A percentile compares a stretch with the other conserved stretches of the same genome.
phyloP scores from a whole-genome alignment of 2,329 filamentous ascomycete species.

The Penicillium sp. region DNA sequence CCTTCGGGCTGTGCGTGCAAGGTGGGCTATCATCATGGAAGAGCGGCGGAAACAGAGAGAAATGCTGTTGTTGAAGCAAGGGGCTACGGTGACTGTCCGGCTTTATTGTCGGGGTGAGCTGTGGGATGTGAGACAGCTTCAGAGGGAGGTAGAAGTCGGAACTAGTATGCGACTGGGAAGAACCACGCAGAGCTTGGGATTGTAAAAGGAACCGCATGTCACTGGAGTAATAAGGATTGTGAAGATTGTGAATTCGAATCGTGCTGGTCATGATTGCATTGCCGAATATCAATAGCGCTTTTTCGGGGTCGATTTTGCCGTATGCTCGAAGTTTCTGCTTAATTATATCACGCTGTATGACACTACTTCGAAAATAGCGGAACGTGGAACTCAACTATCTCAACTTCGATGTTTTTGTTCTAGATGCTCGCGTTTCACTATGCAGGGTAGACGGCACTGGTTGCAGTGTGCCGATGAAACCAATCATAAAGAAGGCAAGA shows the following conservation, averaged over 20 bases:
- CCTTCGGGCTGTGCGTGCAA: conserved; percentile 8
- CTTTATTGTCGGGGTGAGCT: conserved; percentile 22
- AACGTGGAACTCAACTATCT: not conserved
- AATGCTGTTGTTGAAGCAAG: conserved; percentile 5
- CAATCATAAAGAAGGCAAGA: no score
- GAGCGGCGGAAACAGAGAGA: conserved; percentile 23
- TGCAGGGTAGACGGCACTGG: not conserved
- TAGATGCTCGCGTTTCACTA: not conserved
- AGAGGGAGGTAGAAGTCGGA: conserved; percentile 8
- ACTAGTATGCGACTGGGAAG: conserved; percentile 5
- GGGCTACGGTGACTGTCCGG: conserved; percentile 13
- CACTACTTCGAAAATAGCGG: not conserved
- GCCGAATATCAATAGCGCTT: not conserved
- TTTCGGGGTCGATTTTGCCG: not conserved
- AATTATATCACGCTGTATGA: no score
- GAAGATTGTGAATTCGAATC: not conserved
- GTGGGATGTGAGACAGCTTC: conserved; percentile 16
- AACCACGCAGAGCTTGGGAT: conserved; percentile 11
- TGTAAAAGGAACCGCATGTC: not conserved
- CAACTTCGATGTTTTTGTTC: not conserved
- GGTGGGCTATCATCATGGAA: conserved; percentile 23
- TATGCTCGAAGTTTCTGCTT: not conserved
- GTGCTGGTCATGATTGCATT: not conserved
- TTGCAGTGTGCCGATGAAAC: no score
- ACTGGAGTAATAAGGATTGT: no score